Evolutionary conservation across 1,139 yeast genomes (phyloP).

Genomic region (Kodamaea alishanica): DNA sequence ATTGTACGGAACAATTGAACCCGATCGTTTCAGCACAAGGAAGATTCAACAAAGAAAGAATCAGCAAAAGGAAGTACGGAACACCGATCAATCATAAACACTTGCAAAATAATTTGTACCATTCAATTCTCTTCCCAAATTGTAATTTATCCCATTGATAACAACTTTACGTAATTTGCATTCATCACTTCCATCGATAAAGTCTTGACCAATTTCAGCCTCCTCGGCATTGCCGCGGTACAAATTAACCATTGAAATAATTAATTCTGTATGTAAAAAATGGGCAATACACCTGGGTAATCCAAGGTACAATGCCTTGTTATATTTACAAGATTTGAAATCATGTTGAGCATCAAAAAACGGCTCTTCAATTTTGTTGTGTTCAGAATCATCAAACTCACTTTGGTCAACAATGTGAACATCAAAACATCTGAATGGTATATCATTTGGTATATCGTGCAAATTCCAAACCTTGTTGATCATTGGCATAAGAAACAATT

Average conservation of each 20-base stretch:
- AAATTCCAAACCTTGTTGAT: constrained; percentile 34
- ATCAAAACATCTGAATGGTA: constrained; percentile 38
- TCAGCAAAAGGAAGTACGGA: no score
- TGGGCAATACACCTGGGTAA: constrained; percentile 31
- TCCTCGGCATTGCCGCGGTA: constrained; percentile 46
- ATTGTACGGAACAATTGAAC: no score
- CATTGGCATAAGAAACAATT: constrained; percentile 24
- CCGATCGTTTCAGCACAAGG: no score
- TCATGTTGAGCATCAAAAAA: constrained; percentile 25
- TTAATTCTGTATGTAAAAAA: constrained; percentile 28
- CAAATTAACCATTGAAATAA: constrained; percentile 30
- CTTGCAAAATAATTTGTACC: constrained; percentile 39
- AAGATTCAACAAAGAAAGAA: no score
- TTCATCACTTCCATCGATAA: constrained; percentile 25
- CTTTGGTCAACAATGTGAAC: constrained; percentile 34
- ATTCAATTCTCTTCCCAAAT: constrained; percentile 37
- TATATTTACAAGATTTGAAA: constrained; percentile 19
- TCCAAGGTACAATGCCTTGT: constrained; percentile 13
- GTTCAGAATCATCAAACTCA: constrained; percentile 35
- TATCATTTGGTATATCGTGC: constrained; percentile 20
- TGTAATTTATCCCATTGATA: constrained; percentile 35
- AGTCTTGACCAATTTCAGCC: constrained; percentile 23
- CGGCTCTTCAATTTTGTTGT: constrained; percentile 19
- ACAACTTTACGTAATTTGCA: constrained; percentile 26
- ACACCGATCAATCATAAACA: constrained; percentile 27